These are phyloP conservation scores for Marasmius tenuissimus DNA, from an alignment of 1,284 basidiomycete species.

Conservation along the genomic window DNA sequence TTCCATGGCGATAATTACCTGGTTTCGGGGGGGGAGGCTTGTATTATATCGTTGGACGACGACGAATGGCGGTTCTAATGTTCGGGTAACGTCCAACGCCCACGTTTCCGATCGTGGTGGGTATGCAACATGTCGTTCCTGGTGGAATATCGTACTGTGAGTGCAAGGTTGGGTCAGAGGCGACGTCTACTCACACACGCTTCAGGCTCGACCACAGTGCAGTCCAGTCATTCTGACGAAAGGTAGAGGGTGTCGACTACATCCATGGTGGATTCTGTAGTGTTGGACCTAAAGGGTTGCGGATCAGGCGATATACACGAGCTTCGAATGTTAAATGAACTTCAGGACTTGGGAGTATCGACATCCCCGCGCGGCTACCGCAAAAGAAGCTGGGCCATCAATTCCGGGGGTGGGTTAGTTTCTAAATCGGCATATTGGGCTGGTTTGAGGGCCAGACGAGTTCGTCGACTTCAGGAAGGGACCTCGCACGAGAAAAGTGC, in stretches of 20 bases:
- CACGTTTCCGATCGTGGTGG: conserved; percentile 57
- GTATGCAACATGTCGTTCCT: conserved; percentile 60
- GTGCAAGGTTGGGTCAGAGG: conserved; percentile 15
- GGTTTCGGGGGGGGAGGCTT: no score
- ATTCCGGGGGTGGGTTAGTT: conserved; percentile 55
- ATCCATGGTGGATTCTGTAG: conserved; percentile 25
- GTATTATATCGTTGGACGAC: no score
- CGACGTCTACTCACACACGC: conserved; percentile 31
- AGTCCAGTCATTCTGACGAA: conserved; percentile 53
- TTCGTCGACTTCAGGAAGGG: background rate
- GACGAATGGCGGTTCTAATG: no score
- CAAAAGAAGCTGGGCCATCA: conserved; percentile 73
- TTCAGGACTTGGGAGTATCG: conserved; percentile 61
- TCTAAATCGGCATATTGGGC: conserved; percentile 55
- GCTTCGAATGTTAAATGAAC: conserved; percentile 30
- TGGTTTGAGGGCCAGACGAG: conserved; percentile 63
- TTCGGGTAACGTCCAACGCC: conserved; percentile 54
- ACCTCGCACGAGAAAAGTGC: background rate
- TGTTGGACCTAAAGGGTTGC: conserved; percentile 22
- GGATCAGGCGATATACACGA: conserved; percentile 6
- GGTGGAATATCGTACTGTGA: background rate
- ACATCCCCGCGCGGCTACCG: conserved; percentile 62
- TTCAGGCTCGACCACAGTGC: conserved; percentile 29
- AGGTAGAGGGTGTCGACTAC: conserved; percentile 32
- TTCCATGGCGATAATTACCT: no score